Evolutionary conservation across 1,139 yeast genomes (phyloP).

Genomic region (Petasospora fabianii): DNA sequence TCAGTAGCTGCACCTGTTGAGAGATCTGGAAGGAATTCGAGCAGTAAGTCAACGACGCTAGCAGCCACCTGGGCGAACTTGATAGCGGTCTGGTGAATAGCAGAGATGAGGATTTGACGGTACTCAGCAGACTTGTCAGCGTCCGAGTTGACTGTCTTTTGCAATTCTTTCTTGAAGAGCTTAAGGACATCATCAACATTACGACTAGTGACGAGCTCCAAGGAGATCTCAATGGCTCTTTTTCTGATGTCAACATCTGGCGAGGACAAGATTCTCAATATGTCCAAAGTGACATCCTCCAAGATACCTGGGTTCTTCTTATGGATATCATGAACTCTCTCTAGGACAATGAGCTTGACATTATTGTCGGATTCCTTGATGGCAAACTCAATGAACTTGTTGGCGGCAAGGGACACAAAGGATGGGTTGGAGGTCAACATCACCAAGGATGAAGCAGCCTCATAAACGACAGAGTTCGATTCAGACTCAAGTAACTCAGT

Average conservation of each 20-base stretch:
- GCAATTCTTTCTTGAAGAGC: constrained; percentile 85
- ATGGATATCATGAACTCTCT: constrained; percentile 76
- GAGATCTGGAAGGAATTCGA: constrained; percentile 83
- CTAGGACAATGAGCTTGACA: constrained; percentile 87
- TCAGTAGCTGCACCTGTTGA: constrained; percentile 86
- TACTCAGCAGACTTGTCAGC: constrained; percentile 83
- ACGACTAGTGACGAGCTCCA: constrained; percentile 77
- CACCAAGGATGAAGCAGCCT: constrained; percentile 85
- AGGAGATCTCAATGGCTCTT: constrained; percentile 79
- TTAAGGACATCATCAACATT: constrained; percentile 94
- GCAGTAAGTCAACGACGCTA: constrained; percentile 79
- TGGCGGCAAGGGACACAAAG: constrained; percentile 70
- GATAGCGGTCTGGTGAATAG: constrained; percentile 88
- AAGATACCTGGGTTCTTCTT: constrained; percentile 75
- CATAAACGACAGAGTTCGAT: constrained; percentile 79
- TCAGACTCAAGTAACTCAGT: constrained; percentile 69
- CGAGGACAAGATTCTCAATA: constrained; percentile 77
- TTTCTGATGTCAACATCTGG: constrained; percentile 90
- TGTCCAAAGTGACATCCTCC: constrained; percentile 82
- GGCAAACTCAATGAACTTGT: constrained; percentile 84
- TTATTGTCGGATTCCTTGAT: constrained; percentile 90
- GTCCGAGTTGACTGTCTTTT: constrained; percentile 63
- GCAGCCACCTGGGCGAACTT: constrained; percentile 89
- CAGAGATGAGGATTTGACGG: constrained; percentile 81
- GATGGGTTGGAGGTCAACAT: constrained; percentile 65